Percentiles rank a stretch among this genome's conserved stretches.
These are phyloP conservation scores for Fraxinus paxiana DNA, from an alignment of 305 asterid genomes.

Conservation along the genomic window DNA sequence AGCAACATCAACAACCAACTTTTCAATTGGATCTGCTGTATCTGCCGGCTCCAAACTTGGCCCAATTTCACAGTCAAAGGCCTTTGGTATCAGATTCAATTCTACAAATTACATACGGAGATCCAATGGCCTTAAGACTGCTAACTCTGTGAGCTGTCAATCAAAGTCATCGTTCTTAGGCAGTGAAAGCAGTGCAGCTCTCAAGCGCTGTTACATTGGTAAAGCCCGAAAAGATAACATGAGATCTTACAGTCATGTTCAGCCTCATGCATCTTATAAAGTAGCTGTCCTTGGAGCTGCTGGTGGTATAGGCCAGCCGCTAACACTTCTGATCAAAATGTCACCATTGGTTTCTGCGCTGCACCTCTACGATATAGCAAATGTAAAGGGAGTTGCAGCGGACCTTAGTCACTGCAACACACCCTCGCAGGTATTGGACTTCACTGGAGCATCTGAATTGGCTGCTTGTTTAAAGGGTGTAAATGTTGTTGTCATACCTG, in stretches of 20 bases:
- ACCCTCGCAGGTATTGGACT: slow-evolving; percentile 52
- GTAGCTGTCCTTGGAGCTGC: slow-evolving; percentile 67
- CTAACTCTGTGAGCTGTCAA: slow-evolving; percentile 34
- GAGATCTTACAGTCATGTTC: slow-evolving; percentile 40
- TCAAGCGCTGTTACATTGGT: slow-evolving; percentile 29
- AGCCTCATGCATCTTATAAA: slow-evolving; percentile 64
- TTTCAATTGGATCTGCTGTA: slow-evolving; percentile 57
- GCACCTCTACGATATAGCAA: slow-evolving; percentile 62
- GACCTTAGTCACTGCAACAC: slow-evolving; percentile 79
- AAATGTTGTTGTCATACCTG: slow-evolving; percentile 59
- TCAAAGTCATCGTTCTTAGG: slow-evolving; percentile 54
- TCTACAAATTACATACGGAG: slow-evolving; percentile 39
- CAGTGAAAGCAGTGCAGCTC: slow-evolving; percentile 40
- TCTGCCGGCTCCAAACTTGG: slow-evolving; percentile 43
- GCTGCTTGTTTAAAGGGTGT: slow-evolving; percentile 50
- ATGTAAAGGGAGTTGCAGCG: slow-evolving; percentile 66
- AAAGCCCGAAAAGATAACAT: slow-evolving; percentile 36
- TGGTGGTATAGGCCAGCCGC: slow-evolving; percentile 74
- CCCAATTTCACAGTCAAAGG: slow-evolving; percentile 41
- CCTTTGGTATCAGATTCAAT: slow-evolving; percentile 44
- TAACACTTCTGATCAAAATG: slow-evolving; percentile 64
- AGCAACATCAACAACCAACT: slow-evolving; percentile 55
- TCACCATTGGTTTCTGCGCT: slow-evolving; percentile 57
- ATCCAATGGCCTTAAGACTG: slow-evolving; percentile 60
- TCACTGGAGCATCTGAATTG: slow-evolving; percentile 54